Conservation (phyloP, 495 filamentous ascomycete species). For the Trichoderma asperelloides region DNA sequence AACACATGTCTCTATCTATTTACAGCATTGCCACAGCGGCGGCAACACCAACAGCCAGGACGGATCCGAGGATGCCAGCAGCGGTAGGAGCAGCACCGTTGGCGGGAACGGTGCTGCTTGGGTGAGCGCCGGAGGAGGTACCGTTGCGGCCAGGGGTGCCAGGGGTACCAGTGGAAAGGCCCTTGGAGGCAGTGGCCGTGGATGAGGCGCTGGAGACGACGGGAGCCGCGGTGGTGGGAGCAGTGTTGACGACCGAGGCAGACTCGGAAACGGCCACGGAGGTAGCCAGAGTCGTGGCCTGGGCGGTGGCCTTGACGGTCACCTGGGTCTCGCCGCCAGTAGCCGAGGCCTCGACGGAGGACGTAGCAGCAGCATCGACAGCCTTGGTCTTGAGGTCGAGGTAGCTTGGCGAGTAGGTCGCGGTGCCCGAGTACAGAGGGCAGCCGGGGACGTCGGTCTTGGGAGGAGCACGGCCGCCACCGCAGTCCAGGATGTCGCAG, state of each 20-base stretch:
- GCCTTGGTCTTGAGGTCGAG: conserved; percentile 42
- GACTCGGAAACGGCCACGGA: neutral
- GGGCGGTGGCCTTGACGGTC: neutral
- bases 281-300: neutral
- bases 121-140: conserved; percentile 1
- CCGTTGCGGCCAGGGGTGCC: neutral
- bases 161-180: neutral
- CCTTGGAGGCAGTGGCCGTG: neutral
- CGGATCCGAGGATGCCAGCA: neutral
- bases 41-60: conserved; percentile 1
- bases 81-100: conserved; percentile 1
- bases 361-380: conserved; percentile 96
- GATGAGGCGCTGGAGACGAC: neutral
- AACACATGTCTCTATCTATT: neutral
- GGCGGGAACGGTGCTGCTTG: neutral
- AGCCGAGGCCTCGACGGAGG: conserved; percentile 73
- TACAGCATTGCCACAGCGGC: conserved; percentile 1
- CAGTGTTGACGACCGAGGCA: neutral
- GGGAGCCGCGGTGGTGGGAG: neutral
- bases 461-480: conserved; percentile 50
- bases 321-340: neutral
- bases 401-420: conserved; percentile 41
- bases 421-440: conserved; percentile 47
- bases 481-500: conserved; percentile 51
- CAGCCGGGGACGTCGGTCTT: conserved; percentile 51